Conservation (phyloP, 148 eudicot genomes). For the Cornus kousa region DNA sequence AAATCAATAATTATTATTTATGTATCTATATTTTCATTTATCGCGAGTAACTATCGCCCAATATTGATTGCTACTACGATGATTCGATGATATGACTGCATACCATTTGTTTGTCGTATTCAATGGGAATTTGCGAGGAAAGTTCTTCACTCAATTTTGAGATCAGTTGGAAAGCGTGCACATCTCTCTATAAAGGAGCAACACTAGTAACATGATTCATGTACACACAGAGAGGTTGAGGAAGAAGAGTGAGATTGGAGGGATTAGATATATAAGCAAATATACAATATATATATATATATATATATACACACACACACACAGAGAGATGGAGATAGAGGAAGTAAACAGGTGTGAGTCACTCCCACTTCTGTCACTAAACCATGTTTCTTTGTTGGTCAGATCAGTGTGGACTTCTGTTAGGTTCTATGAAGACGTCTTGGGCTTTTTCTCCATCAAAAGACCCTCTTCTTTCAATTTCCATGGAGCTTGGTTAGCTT, state of each 20-base stretch:
- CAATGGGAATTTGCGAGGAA: conserved; percentile 25
- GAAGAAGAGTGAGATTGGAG: not conserved
- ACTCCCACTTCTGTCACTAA: conserved; percentile 37
- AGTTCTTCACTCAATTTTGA: conserved; percentile 15
- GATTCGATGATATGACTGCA: not conserved
- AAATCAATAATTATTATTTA: no score
- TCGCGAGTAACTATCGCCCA: no score
- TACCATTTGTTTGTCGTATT: conserved; percentile 13
- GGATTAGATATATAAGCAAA: not conserved
- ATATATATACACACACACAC: no score
- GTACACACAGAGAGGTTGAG: not conserved
- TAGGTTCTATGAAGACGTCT: conserved; percentile 38
- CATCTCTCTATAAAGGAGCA: conserved; percentile 15
- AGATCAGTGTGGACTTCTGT: conserved; percentile 37
- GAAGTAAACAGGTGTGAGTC: conserved; percentile 13
- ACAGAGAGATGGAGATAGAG: conserved; percentile 11
- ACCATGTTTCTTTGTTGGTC: conserved; percentile 46
- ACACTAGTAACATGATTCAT: not conserved
- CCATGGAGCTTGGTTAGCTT: conserved; percentile 48
- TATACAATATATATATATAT: no score
- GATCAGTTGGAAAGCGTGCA: not conserved
- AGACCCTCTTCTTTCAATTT: conserved; percentile 56
- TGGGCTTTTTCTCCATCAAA: conserved; percentile 46
- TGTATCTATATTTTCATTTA: no score
- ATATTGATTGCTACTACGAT: no score